phyloP scores from a whole-genome alignment of 176 grass and related monocot species.

The Coix lacrymajobi region DNA sequence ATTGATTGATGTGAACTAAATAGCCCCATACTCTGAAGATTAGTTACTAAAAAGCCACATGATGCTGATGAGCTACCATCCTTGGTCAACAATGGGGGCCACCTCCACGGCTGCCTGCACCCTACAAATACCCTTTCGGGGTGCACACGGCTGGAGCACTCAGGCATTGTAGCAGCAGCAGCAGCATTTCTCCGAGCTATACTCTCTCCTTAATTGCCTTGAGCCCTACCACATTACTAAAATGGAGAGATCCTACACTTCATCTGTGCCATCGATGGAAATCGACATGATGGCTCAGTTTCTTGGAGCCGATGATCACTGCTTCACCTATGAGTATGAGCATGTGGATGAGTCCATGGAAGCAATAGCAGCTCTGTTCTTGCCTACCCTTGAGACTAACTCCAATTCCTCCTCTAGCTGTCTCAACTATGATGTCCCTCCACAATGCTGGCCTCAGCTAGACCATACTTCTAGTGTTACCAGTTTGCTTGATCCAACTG shows the following conservation, averaged over 20 bases:
- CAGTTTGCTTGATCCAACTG: conserved; percentile 37
- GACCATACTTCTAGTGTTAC: conserved; percentile 20
- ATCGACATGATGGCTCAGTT: conserved; percentile 50
- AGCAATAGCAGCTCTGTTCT: conserved; percentile 39
- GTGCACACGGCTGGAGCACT: conserved; percentile 20
- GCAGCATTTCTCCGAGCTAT: not conserved
- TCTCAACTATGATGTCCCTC: conserved; percentile 32
- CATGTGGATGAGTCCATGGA: conserved; percentile 41
- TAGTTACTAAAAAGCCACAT: conserved; percentile 20
- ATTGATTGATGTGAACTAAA: no score
- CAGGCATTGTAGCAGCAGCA: conserved; percentile 14
- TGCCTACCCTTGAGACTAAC: conserved; percentile 48
- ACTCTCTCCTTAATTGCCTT: conserved; percentile 6
- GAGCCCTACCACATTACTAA: conserved; percentile 6
- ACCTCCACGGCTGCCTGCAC: conserved; percentile 18
- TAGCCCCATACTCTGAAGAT: conserved; percentile 27
- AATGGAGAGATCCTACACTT: conserved; percentile 44
- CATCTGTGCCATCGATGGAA: conserved; percentile 22
- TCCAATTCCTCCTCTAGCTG: conserved; percentile 43
- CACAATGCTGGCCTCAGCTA: conserved; percentile 42
- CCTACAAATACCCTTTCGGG: conserved; percentile 42
- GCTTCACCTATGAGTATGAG: conserved; percentile 55
- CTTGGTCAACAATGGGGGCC: conserved; percentile 41
- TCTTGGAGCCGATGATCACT: conserved; percentile 47
- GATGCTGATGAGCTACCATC: conserved; percentile 25